Percentiles rank a stretch among this genome's conserved stretches.
These are phyloP conservation scores for Nicotiana otophora DNA, from an alignment of 257 asterid genomes.

Conservation along the genomic window DNA sequence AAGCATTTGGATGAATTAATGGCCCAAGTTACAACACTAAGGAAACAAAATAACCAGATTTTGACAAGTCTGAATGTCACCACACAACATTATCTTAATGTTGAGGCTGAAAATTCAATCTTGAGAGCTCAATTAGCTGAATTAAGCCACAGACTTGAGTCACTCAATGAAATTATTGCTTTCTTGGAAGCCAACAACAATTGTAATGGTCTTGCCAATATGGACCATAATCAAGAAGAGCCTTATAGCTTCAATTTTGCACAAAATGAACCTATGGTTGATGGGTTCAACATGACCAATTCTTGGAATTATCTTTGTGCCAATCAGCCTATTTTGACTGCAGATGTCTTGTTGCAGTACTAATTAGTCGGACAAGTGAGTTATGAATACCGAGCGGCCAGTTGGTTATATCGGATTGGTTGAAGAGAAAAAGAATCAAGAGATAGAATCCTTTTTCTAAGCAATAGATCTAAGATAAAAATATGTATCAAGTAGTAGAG, in stretches of 20 bases:
- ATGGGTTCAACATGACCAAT: conserved; percentile 30
- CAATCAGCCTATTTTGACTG: conserved; percentile 52
- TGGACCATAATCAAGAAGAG: neutral
- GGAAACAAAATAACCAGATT: conserved; percentile 56
- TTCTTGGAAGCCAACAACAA: conserved; percentile 24
- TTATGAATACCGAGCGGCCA: neutral
- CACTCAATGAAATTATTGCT: conserved; percentile 50
- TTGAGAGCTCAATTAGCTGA: conserved; percentile 75
- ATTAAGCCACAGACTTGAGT: conserved; percentile 65
- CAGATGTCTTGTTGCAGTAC: conserved; percentile 39
- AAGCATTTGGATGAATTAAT: conserved; percentile 71
- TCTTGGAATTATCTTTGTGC: conserved; percentile 41
- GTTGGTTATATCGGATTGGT: neutral
- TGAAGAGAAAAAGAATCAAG: neutral
- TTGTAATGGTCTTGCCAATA: neutral
- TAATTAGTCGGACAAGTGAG: conserved; percentile 12
- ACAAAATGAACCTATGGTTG: conserved; percentile 11
- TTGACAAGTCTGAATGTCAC: conserved; percentile 40
- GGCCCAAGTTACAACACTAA: conserved; percentile 50
- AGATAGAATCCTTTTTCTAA: neutral
- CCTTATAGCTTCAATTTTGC: neutral
- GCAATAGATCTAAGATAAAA: conserved; percentile 1
- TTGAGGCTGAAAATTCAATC: conserved; percentile 76
- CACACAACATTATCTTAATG: conserved; percentile 39
- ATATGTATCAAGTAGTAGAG: neutral